Evolutionary conservation across 345 rosid genomes (phyloP).

Genomic region (Citrus maxima): DNA sequence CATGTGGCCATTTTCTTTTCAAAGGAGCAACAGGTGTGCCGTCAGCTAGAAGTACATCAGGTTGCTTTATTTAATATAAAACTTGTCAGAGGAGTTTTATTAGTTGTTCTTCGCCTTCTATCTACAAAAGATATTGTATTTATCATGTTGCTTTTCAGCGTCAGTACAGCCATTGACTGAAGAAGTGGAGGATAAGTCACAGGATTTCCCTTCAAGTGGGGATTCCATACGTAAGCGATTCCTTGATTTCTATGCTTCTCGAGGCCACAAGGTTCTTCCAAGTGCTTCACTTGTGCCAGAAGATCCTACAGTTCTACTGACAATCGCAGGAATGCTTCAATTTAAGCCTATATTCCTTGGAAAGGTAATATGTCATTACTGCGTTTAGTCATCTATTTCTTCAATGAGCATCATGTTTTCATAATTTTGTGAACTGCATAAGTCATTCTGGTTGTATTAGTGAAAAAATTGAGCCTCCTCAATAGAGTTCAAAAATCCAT

Average conservation of each 20-base stretch:
- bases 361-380: slow-evolving; percentile 38
- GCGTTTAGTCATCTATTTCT: not conserved
- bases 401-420: not conserved
- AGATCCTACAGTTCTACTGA: slow-evolving; percentile 90
- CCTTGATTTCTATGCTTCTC: slow-evolving; percentile 86
- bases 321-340: slow-evolving; percentile 98
- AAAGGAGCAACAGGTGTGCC: slow-evolving; percentile 22
- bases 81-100: not conserved
- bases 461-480: slow-evolving; percentile 2
- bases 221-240: slow-evolving; percentile 75
- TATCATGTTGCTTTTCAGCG: slow-evolving; percentile 48
- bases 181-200: slow-evolving; percentile 43
- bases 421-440: not conserved
- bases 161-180: slow-evolving; percentile 61
- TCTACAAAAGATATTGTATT: slow-evolving; percentile 18
- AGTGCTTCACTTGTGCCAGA: slow-evolving; percentile 94
- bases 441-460: not conserved
- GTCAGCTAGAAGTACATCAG: slow-evolving; percentile 50
- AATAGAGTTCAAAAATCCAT: slow-evolving; percentile 1
- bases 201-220: slow-evolving; percentile 54
- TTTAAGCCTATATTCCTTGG: slow-evolving; percentile 96
- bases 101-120: slow-evolving; percentile 13
- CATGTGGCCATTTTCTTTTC: slow-evolving; percentile 7
- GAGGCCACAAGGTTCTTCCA: slow-evolving; percentile 85
- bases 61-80: slow-evolving; percentile 28